Evolutionary conservation across 2,329 filamentous ascomycete genomes (phyloP).

Genomic region (Penicillium sp.): DNA sequence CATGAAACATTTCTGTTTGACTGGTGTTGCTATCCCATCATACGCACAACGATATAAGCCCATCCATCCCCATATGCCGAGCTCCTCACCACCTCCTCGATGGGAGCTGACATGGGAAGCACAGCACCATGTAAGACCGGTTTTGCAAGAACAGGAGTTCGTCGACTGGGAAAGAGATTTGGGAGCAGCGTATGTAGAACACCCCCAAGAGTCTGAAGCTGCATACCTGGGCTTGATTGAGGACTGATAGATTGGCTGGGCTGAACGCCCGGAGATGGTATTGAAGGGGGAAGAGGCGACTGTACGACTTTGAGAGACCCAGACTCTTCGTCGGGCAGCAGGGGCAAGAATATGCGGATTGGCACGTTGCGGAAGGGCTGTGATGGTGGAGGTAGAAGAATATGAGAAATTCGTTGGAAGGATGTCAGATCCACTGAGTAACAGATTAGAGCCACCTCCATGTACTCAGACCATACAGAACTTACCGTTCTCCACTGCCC

Average conservation of each 20-base stretch:
- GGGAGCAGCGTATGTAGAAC: conserved; percentile 77
- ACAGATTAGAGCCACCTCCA: not conserved
- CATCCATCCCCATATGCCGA: conserved; percentile 91
- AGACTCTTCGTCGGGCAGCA: conserved; percentile 56
- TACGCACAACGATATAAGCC: conserved; percentile 77
- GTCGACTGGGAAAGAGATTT: conserved; percentile 79
- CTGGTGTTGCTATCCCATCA: conserved; percentile 52
- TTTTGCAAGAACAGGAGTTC: conserved; percentile 80
- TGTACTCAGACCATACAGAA: conserved; percentile 2
- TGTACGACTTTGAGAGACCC: conserved; percentile 70
- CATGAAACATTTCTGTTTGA: no score
- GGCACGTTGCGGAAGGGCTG: conserved; percentile 80
- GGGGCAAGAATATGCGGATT: conserved; percentile 80
- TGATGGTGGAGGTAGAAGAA: conserved; percentile 70
- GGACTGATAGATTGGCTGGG: conserved; percentile 26
- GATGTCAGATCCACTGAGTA: conserved; percentile 67
- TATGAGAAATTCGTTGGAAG: conserved; percentile 74
- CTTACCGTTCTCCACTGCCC: conserved; percentile 72
- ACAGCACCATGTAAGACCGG: conserved; percentile 83
- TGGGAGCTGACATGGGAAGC: conserved; percentile 74
- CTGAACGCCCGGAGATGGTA: conserved; percentile 34
- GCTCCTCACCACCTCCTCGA: conserved; percentile 81
- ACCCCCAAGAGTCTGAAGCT: conserved; percentile 71
- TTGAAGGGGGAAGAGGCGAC: conserved; percentile 63
- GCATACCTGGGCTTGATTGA: conserved; percentile 36